Evolutionary conservation across 2,329 filamentous ascomycete genomes (phyloP), one percentile per base, ranked within the genome.

Genomic region (Teratosphaeria viscida): DNA sequence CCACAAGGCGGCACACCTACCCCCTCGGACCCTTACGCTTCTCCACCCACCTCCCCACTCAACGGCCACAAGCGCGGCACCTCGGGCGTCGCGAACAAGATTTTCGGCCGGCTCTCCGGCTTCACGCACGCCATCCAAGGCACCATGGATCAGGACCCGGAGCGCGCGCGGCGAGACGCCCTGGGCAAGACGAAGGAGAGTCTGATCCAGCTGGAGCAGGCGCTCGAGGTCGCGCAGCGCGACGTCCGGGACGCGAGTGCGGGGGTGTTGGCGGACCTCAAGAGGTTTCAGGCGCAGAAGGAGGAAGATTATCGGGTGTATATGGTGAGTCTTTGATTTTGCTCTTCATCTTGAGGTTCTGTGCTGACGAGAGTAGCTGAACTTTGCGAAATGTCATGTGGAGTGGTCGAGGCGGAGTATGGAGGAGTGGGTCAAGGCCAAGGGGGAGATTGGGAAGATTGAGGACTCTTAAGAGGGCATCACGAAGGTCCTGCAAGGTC

Each of bases 61-160:
- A 66, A 69, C 57, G 58, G 54, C 2, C 91, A 96, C 75, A 88
- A 86, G 73, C 95, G 95, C 76, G 57, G 52, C 35, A 37, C 53
- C 7, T 32, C 27, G 16, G 86, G 89, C n/a, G 92, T 97, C 62
- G 92, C 92, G 1, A 96, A 83, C 70, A 85, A 92, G 76, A 90
- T 99, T 57, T 97, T 99, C 73, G 94, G 92, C 0, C 89, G 92
- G 11, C 87, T 99, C 63, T 94, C 92, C 0, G 88, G 92, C 12
- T 88, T 99, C 63, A 95, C 90, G 59, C 92, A 99, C 75, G 94
- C 94, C 0, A 90, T 97, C 37, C 90, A 97, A 70, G 94, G 94
- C 3, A 92, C 97, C 68, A 92, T 94, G 1, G 94, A 99, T 72
- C 90, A 95, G 52, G 94, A 99, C 71, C 94, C 94, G 0, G 94